A percentile compares a stretch with the other conserved stretches of the same genome.
phyloP scores from a whole-genome alignment of 2,329 filamentous ascomycete genomes.

The Hymenoscyphus occultus region DNA sequence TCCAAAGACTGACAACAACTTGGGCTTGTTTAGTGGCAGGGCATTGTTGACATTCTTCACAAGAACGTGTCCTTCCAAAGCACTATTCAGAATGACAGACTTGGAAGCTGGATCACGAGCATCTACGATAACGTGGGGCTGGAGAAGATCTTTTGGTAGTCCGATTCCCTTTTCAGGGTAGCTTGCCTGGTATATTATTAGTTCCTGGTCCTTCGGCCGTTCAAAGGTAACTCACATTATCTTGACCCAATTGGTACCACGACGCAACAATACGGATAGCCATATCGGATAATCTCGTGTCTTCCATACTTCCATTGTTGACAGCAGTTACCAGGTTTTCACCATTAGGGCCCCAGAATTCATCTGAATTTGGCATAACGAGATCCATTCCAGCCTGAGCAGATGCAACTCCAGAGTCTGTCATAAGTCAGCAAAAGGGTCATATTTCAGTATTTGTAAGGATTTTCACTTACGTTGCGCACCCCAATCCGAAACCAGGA shows the following conservation, averaged over 20 bases:
- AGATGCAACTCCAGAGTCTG: slow-evolving; percentile 67
- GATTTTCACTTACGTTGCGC: slow-evolving; percentile 53
- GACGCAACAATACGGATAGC: slow-evolving; percentile 54
- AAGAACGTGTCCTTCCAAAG: slow-evolving; percentile 62
- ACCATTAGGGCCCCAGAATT: slow-evolving; percentile 23
- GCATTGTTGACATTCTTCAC: slow-evolving; percentile 55
- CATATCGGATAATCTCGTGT: slow-evolving; percentile 60
- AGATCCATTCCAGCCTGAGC: slow-evolving; percentile 79
- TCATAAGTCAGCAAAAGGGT: not conserved
- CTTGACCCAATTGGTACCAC: slow-evolving; percentile 59
- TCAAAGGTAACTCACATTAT: slow-evolving; percentile 36
- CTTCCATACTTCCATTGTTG: slow-evolving; percentile 55
- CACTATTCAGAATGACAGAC: slow-evolving; percentile 51
- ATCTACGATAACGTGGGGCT: slow-evolving; percentile 52
- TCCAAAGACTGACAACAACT: slow-evolving; percentile 56
- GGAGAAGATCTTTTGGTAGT: slow-evolving; percentile 48
- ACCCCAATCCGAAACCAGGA: slow-evolving; percentile 82
- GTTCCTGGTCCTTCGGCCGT: not conserved
- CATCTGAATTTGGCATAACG: slow-evolving; percentile 26
- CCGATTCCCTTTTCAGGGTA: slow-evolving; percentile 42
- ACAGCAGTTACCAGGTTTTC: slow-evolving; percentile 51
- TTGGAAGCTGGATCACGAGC: slow-evolving; percentile 51
- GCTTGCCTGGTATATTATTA: slow-evolving; percentile 11
- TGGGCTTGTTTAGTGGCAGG: slow-evolving; percentile 48
- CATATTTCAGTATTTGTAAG: not conserved